A percentile compares a stretch with the other conserved stretches of the same genome.
phyloP scores from a whole-genome alignment of 148 eudicot genomes.

The Nepenthes gracilis region DNA sequence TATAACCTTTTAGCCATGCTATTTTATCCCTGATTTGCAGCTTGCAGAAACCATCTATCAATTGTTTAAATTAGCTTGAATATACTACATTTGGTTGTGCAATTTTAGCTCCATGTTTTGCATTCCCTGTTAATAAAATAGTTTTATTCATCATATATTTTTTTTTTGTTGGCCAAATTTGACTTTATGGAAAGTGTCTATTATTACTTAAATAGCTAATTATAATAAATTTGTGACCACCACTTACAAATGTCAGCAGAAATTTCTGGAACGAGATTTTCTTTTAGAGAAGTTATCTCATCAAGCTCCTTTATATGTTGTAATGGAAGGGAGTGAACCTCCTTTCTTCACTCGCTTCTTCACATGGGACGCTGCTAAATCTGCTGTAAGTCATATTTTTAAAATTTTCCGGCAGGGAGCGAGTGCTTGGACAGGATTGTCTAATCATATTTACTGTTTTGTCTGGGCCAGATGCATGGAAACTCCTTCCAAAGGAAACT shows the following conservation, averaged over 20 bases:
- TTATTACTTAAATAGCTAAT: too few relatives aligned
- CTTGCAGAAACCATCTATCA: too few relatives aligned
- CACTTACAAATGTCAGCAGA: slow-evolving; percentile 33
- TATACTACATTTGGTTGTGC: too few relatives aligned
- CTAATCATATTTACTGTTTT: background rate
- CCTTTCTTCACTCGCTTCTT: slow-evolving; percentile 89
- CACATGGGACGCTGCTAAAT: slow-evolving; percentile 81
- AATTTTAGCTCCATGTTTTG: too few relatives aligned
- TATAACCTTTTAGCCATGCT: too few relatives aligned
- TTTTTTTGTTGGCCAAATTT: too few relatives aligned
- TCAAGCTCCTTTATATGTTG: slow-evolving; percentile 59
- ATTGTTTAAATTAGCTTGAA: too few relatives aligned
- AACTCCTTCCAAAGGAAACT: slow-evolving; percentile 86
- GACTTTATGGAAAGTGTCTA: too few relatives aligned
- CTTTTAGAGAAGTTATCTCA: slow-evolving; percentile 62
- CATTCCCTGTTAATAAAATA: too few relatives aligned
- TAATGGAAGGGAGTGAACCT: slow-evolving; percentile 88
- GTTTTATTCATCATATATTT: too few relatives aligned
- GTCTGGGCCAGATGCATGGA: slow-evolving; percentile 67
- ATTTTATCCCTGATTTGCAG: too few relatives aligned
- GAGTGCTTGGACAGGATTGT: background rate
- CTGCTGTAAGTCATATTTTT: slow-evolving; percentile 40
- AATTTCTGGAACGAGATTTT: slow-evolving; percentile 79
- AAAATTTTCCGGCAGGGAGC: background rate
- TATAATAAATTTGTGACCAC: too few relatives aligned